Conservation (phyloP, 2,329 filamentous ascomycete genomes). For the Colletotrichum shisoi region DNA sequence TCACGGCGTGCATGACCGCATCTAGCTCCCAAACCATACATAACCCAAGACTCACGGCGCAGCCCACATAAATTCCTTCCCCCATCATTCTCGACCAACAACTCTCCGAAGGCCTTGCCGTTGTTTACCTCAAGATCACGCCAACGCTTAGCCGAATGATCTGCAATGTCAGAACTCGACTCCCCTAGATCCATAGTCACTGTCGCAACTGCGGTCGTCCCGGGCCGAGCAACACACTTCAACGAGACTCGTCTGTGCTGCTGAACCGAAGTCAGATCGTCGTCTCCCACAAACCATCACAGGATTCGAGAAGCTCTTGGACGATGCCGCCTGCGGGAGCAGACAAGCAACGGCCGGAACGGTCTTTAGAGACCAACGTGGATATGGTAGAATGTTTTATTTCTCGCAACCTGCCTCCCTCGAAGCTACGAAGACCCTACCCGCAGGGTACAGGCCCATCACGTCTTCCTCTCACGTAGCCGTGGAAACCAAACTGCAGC, state of each 20-base stretch:
- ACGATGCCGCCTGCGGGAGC: background rate
- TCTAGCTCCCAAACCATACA: conserved; percentile 8
- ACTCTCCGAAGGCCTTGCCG: background rate
- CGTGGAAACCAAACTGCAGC: background rate
- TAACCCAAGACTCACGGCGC: conserved; percentile 11
- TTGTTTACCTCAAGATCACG: conserved; percentile 1
- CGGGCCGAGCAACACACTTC: background rate
- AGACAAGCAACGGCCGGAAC: background rate
- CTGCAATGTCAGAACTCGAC: background rate
- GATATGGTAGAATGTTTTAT: no score
- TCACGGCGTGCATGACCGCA: conserved; percentile 4
- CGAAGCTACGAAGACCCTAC: background rate
- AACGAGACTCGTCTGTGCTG: conserved; percentile 12
- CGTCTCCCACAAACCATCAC: background rate
- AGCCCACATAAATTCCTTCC: background rate
- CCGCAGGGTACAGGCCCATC: background rate
- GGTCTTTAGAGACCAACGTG: background rate
- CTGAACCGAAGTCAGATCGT: background rate
- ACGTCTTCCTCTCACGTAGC: background rate
- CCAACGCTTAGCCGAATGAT: conserved; percentile 5
- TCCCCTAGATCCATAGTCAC: background rate
- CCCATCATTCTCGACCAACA: background rate
- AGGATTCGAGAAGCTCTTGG: conserved; percentile 3
- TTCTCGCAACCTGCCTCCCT: background rate
- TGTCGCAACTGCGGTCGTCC: background rate